Evolutionary conservation across 108 stramenopile species (phyloP).

Genomic region (Nannochloropsis salina): DNA sequence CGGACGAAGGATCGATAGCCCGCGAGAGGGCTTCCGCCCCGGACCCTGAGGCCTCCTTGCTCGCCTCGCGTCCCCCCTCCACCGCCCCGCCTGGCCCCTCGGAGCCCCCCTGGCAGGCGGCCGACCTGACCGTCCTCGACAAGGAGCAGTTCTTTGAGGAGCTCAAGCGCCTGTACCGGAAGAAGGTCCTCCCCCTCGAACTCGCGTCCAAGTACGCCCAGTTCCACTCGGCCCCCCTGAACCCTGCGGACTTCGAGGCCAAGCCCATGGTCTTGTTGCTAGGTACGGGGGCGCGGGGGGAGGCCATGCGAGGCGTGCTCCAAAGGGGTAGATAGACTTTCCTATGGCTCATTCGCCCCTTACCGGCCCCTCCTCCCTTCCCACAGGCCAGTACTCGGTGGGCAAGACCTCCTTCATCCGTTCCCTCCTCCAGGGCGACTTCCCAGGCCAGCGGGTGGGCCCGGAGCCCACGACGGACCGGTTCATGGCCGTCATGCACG

Average conservation of each 20-base stretch:
- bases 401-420: slow-evolving; percentile 66
- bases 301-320: background rate
- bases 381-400: slow-evolving; percentile 73
- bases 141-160: slow-evolving; percentile 52
- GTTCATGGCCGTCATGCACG: slow-evolving; percentile 89
- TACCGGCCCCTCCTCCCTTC: background rate
- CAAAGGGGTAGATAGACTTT: background rate
- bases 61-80: background rate
- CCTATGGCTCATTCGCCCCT: background rate
- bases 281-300: slow-evolving; percentile 59
- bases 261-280: slow-evolving; percentile 64
- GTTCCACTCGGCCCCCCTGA: slow-evolving; percentile 55
- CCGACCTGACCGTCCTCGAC: slow-evolving; percentile 37
- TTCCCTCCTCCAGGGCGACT: slow-evolving; percentile 53
- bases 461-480: slow-evolving; percentile 97
- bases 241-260: slow-evolving; percentile 61
- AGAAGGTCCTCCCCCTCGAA: slow-evolving; percentile 55
- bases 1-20: too few species aligned
- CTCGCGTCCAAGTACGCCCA: slow-evolving; percentile 41
- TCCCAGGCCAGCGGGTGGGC: slow-evolving; percentile 79
- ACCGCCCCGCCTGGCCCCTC: background rate
- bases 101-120: background rate
- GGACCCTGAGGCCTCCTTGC: background rate
- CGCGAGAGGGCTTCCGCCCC: too few species aligned
- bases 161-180: slow-evolving; percentile 51